These are phyloP conservation scores for Lentinula detonsa DNA, from an alignment of 768 basidiomycete genomes.

Conservation along the genomic window DNA sequence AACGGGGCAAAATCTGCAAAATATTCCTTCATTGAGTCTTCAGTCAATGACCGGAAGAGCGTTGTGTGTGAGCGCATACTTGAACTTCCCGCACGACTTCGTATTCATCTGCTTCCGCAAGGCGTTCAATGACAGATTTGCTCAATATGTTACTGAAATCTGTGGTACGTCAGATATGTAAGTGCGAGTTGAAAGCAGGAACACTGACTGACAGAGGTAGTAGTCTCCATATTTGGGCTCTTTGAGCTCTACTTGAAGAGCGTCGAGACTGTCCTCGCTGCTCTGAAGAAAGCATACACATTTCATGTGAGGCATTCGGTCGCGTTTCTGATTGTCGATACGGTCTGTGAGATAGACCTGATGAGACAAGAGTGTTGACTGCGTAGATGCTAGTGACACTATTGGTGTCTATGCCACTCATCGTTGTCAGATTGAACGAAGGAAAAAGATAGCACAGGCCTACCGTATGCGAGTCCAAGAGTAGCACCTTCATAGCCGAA, in stretches of 20 bases:
- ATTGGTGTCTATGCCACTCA: conserved; percentile 74
- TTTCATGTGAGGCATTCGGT: conserved; percentile 94
- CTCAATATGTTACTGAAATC: conserved; percentile 95
- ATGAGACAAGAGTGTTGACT: conserved; percentile 87
- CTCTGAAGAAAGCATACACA: conserved; percentile 92
- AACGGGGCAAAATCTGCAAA: conserved; percentile 95
- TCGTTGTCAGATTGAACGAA: neutral
- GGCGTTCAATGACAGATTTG: conserved; percentile 84
- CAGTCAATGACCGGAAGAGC: neutral
- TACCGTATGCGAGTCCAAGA: conserved; percentile 93
- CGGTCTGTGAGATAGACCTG: conserved; percentile 98
- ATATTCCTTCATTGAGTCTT: conserved; percentile 63
- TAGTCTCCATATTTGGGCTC: conserved; percentile 97
- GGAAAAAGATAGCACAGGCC: conserved; percentile 14
- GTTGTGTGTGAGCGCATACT: conserved; percentile 36
- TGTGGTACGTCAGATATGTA: conserved; percentile 26
- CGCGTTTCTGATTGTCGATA: conserved; percentile 90
- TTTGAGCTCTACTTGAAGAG: conserved; percentile 75
- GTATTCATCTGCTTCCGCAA: conserved; percentile 92
- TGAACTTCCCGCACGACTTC: conserved; percentile 97
- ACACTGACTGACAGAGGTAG: conserved; percentile 86
- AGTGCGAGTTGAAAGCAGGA: conserved; percentile 16
- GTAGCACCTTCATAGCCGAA: conserved; percentile 89
- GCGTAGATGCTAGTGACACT: conserved; percentile 90
- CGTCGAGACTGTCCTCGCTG: conserved; percentile 75